phyloP scores from a whole-genome alignment of 352 stramenopile species.

The Thalassiosira sp. region DNA sequence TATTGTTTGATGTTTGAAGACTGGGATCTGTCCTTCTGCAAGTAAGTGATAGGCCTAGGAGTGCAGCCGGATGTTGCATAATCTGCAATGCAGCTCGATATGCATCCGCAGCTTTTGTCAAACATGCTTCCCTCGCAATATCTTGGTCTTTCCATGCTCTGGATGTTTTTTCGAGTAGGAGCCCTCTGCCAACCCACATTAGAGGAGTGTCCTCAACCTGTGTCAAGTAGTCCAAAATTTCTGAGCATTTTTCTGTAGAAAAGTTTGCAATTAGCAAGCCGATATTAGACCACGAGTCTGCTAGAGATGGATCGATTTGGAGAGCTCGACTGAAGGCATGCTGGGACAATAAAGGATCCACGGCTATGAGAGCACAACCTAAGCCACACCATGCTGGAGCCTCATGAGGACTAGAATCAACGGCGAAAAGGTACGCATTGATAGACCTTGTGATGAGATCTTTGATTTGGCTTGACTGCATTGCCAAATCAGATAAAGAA shows the following conservation, averaged over 20 bases:
- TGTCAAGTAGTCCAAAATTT: constrained; percentile 65
- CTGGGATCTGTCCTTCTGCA: constrained; percentile 27
- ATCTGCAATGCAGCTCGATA: constrained; percentile 72
- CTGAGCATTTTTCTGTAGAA: constrained; percentile 38
- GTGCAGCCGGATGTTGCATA: constrained; percentile 59
- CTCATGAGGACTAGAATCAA: constrained; percentile 54
- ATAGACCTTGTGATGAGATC: constrained; percentile 46
- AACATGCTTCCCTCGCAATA: constrained; percentile 23
- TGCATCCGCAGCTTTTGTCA: constrained; percentile 68
- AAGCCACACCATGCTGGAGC: constrained; percentile 70
- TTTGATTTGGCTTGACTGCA: constrained; percentile 27
- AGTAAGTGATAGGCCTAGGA: constrained; percentile 65
- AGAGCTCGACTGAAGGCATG: constrained; percentile 68
- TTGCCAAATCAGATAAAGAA: constrained; percentile 13
- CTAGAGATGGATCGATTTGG: constrained; percentile 61
- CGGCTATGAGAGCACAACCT: constrained; percentile 51
- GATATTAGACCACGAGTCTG: constrained; percentile 71
- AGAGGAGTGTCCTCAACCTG: constrained; percentile 73
- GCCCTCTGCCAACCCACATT: constrained; percentile 73
- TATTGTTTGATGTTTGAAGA: constrained; percentile 18
- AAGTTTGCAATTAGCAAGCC: constrained; percentile 63
- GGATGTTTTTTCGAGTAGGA: constrained; percentile 53
- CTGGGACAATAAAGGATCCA: constrained; percentile 68
- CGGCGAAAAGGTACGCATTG: constrained; percentile 49
- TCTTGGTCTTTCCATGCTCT: constrained; percentile 25